A percentile compares a stretch with the other conserved stretches of the same genome.
Conservation (phyloP, 345 rosid species). For the Tarenaya hassleriana region DNA sequence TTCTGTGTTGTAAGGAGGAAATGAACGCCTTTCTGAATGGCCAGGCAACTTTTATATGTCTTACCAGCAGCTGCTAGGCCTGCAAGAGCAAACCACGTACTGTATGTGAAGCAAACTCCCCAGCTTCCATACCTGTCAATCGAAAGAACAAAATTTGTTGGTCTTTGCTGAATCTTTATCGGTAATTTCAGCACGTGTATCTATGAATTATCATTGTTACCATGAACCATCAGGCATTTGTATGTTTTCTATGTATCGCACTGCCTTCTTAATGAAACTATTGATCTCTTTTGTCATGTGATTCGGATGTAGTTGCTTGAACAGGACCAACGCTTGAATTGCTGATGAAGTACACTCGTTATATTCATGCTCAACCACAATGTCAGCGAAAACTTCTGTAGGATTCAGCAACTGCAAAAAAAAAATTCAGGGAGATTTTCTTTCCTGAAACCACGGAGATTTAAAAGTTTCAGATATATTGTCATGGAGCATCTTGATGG, state of each 20-base stretch:
- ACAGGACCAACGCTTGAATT: constrained; percentile 38
- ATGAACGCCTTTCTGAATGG: constrained; percentile 15
- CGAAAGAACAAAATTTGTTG: not conserved
- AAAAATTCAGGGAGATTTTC: too few species aligned
- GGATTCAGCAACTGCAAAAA: constrained; percentile 41
- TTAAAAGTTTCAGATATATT: too few species aligned
- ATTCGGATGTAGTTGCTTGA: constrained; percentile 33
- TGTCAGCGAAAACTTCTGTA: constrained; percentile 36
- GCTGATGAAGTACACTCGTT: constrained; percentile 49
- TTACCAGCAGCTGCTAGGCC: constrained; percentile 23
- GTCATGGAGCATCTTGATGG: not conserved
- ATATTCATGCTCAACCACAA: constrained; percentile 38
- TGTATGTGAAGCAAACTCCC: constrained; percentile 26
- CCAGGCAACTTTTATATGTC: constrained; percentile 9
- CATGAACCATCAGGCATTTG: constrained; percentile 53
- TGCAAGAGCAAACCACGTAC: constrained; percentile 25
- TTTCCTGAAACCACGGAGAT: too few species aligned
- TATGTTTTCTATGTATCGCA: constrained; percentile 27
- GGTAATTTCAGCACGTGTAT: not conserved
- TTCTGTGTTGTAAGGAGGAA: constrained; percentile 16
- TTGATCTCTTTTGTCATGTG: constrained; percentile 40
- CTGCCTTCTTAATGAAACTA: constrained; percentile 34
- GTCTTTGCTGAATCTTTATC: not conserved
- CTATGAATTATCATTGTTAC: constrained; percentile 15
- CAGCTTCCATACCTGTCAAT: constrained; percentile 21